Conservation (phyloP, 192 early-diverging fungal species). For the Entomortierella beljakovae region DNA sequence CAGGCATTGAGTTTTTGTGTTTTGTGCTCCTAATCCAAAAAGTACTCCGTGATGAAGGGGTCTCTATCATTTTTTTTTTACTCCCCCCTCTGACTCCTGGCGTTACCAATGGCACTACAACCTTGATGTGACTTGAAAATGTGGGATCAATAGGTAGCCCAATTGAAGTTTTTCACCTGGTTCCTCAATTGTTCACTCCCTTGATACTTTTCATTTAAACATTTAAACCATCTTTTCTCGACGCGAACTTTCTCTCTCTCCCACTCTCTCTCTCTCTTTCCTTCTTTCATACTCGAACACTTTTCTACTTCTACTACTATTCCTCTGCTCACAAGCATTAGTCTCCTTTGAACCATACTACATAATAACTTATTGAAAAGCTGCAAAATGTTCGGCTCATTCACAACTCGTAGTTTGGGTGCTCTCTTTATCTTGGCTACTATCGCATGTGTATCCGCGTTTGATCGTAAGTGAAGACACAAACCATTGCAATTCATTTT, state of each 20-base stretch:
- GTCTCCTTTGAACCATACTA: too few species aligned
- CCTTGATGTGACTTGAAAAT: too few species aligned
- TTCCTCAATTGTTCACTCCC: too few species aligned
- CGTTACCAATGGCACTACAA: too few species aligned
- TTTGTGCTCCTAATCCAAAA: not conserved
- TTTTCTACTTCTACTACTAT: too few species aligned
- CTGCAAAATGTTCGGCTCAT: slow-evolving; percentile 5
- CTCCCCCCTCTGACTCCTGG: not conserved
- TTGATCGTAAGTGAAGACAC: slow-evolving; percentile 21
- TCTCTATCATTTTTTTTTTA: not conserved
- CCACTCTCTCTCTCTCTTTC: slow-evolving; percentile 2
- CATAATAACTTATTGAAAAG: not conserved
- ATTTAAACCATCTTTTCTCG: too few species aligned
- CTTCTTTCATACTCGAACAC: not conserved
- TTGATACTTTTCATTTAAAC: too few species aligned
- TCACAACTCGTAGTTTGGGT: slow-evolving; percentile 13
- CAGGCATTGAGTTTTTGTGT: not conserved
- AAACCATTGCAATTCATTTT: not conserved
- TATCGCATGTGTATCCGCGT: slow-evolving; percentile 24
- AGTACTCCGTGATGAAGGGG: not conserved
- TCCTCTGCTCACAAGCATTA: too few species aligned
- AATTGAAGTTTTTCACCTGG: too few species aligned
- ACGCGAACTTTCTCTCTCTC: not conserved
- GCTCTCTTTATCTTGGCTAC: slow-evolving; percentile 1
- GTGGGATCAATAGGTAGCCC: too few species aligned